Base-by-base conservation (phyloP, 441 rosid species). In the Pelargonium myrrhifolium region DNA sequence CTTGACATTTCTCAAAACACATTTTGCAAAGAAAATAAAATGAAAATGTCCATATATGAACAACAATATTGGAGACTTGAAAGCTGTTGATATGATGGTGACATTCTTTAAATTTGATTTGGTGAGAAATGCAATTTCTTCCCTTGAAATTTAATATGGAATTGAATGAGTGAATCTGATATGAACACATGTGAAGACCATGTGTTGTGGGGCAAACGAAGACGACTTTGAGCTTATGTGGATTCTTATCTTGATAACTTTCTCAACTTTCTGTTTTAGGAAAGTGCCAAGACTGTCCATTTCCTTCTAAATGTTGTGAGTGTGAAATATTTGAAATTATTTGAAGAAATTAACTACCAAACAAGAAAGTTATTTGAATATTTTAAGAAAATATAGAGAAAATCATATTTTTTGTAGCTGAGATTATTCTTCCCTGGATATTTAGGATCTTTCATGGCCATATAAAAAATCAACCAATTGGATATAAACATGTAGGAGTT, bases 281-380 rank as follows among this genome's bases (percentile, higher is more conserved):
- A 71, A 66, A 63, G 63, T 69, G 67, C 72, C 75, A 69, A 80
- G 35, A 62, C 39, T 76, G 77, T 80, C 81, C 47, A 69, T 78
- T 65, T 74, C 78, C 59, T 53, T 24, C 15, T 15, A 77, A 67
- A 72, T 53, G 6, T 14, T 42, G 7, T 53, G 24, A 53, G 59
- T 53, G 24, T 53, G 59, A 53, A 67, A 43, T 47, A 8, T 61
- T 40, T 68, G 59, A 67, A 43, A 22, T 58, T 14, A 10, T 15
- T 12, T 18, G 18, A 24, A 53, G 3, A 53, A 53, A 53, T 15
- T 9, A 53, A 35, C 39, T 53, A 6, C 22, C 22, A 18, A 53
- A 35, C 39, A 18, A 17, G 24, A 53, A 49, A 21, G 59, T 53
- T 35, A 6, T 35, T 35, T 35, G n/a, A n/a, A n/a, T n/a, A n/a